Conservation (phyloP, 1,139 yeast species). For the Tardiomyces digboiensis region DNA sequence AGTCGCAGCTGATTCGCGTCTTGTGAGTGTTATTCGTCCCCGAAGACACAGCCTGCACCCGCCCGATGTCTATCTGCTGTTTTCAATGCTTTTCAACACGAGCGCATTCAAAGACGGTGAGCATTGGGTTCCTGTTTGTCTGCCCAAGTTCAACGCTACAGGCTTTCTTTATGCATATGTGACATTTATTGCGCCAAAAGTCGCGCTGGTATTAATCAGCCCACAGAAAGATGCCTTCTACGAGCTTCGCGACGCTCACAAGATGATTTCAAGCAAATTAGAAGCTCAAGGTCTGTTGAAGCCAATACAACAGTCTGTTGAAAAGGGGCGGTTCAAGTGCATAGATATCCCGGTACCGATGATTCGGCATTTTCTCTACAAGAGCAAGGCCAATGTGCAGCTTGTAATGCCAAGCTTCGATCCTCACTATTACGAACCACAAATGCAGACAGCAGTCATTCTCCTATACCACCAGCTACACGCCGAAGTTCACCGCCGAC, state of each 20-base stretch:
- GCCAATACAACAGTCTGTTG: slow-evolving; percentile 30
- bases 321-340: slow-evolving; percentile 34
- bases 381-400: slow-evolving; percentile 54
- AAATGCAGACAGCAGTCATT: slow-evolving; percentile 28
- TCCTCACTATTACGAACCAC: slow-evolving; percentile 22
- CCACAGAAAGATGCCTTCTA: slow-evolving; percentile 80
- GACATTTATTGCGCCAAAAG: slow-evolving; percentile 40
- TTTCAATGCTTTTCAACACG: slow-evolving; percentile 51
- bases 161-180: slow-evolving; percentile 85
- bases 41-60: slow-evolving; percentile 58
- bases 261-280: slow-evolving; percentile 39
- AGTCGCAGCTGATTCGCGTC: slow-evolving; percentile 44
- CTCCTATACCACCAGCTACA: slow-evolving; percentile 36
- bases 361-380: slow-evolving; percentile 73
- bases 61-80: slow-evolving; percentile 53
- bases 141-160: slow-evolving; percentile 80
- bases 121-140: slow-evolving; percentile 88
- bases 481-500: slow-evolving; percentile 22
- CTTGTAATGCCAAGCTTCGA: slow-evolving; percentile 38
- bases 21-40: slow-evolving; percentile 56
- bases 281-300: slow-evolving; percentile 26
- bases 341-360: slow-evolving; percentile 50
- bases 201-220: slow-evolving; percentile 64
- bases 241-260: slow-evolving; percentile 55
- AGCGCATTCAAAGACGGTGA: slow-evolving; percentile 45